Conservation (phyloP, 345 rosid genomes). For the Balakata baccata region DNA sequence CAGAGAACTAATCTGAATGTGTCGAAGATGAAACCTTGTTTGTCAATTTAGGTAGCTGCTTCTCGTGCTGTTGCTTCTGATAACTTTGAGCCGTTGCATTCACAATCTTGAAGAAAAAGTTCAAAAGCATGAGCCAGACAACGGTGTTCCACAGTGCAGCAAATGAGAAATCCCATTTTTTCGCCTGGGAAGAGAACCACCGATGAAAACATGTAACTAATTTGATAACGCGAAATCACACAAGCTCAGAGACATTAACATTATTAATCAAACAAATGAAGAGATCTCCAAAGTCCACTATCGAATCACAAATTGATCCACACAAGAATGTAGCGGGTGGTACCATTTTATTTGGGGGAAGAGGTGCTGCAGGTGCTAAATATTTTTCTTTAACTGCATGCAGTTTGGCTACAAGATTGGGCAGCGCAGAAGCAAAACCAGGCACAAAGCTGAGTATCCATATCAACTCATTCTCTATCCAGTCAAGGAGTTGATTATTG, state of each 20-base stretch:
- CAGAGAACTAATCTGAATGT: slow-evolving; percentile 36
- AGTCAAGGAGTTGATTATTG: slow-evolving; percentile 86
- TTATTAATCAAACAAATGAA: neutral
- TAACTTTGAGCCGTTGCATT: slow-evolving; percentile 73
- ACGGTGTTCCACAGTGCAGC: slow-evolving; percentile 77
- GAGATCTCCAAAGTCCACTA: neutral
- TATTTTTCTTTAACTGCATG: slow-evolving; percentile 62
- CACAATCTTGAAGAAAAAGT: slow-evolving; percentile 76
- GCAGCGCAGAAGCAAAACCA: slow-evolving; percentile 58
- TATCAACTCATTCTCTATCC: slow-evolving; percentile 91
- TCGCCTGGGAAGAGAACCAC: slow-evolving; percentile 41
- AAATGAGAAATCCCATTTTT: slow-evolving; percentile 78
- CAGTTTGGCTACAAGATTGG: slow-evolving; percentile 55
- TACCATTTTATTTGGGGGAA: slow-evolving; percentile 60
- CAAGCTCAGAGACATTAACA: neutral
- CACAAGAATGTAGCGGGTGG: neutral
- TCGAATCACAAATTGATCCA: neutral
- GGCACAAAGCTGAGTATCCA: slow-evolving; percentile 79
- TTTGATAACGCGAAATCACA: neutral
- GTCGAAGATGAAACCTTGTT: slow-evolving; percentile 21
- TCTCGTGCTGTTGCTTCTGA: slow-evolving; percentile 71
- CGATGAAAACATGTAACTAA: neutral
- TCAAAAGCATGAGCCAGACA: slow-evolving; percentile 94
- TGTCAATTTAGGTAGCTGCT: slow-evolving; percentile 44
- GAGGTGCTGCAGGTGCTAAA: slow-evolving; percentile 49